Conservation (phyloP, 2,329 filamentous ascomycete genomes). For the Venturiaceae sp. region DNA sequence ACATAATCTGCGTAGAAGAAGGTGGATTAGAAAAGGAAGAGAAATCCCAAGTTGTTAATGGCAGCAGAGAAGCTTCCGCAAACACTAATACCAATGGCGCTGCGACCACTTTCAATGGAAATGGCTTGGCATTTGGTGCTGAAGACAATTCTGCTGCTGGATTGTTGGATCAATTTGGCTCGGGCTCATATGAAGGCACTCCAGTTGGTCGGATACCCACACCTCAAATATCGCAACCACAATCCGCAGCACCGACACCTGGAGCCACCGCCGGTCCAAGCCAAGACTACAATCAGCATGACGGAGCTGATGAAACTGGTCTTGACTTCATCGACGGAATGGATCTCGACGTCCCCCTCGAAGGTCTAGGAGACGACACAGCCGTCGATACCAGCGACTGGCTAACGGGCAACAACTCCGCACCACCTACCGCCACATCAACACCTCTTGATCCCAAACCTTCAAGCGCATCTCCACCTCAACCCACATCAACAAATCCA, state of each 20-base stretch:
- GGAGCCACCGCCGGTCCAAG: constrained; percentile 47
- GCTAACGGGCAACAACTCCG: constrained; percentile 28
- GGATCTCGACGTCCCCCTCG: constrained; percentile 45
- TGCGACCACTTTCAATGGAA: constrained; percentile 5
- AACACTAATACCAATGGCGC: constrained; percentile 9
- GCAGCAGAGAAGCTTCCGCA: not conserved
- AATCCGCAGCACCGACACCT: constrained; percentile 35
- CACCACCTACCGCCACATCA: not conserved
- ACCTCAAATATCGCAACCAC: constrained; percentile 42
- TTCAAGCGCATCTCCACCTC: not conserved
- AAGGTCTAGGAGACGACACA: constrained; percentile 36
- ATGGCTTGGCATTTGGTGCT: not conserved
- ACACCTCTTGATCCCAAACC: not conserved
- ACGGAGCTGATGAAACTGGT: not conserved
- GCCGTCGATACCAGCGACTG: constrained; percentile 23
- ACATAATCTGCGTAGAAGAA: constrained; percentile 63
- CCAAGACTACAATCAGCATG: constrained; percentile 13
- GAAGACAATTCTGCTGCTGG: constrained; percentile 40
- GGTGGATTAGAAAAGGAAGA: constrained; percentile 60
- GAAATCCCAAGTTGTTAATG: constrained; percentile 10
- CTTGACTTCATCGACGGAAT: constrained; percentile 23
- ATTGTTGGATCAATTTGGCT: constrained; percentile 60
- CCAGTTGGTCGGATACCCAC: constrained; percentile 52
- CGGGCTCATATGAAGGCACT: constrained; percentile 50
- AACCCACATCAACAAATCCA: not conserved